Base-by-base conservation (phyloP, 164 flowering plant genomes). In the Euptelea pleiosperma region DNA sequence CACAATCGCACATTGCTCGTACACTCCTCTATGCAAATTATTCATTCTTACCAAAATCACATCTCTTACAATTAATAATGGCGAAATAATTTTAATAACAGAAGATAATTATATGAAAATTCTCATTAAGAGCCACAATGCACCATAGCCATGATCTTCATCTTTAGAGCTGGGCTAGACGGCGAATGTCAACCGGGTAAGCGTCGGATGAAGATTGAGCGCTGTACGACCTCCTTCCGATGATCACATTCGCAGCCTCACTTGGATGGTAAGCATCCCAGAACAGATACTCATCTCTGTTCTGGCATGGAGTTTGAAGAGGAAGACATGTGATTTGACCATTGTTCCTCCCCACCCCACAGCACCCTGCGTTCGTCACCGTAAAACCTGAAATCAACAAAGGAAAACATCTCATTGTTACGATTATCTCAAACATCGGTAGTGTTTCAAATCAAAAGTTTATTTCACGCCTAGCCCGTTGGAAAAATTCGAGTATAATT, bases 201-300 rank as follows among this genome's bases (percentile, higher is more conserved):
- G 86, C 77, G 26, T 86, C 96, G 0, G 81, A 69, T 4, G 81
- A 6, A 16, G 73, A 62, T 46, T 81, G 67, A n/a, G 93, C 87
- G 3, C 73, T 60, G 68, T 79, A 86, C 0, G 86, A 72, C 67
- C 96, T 77, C 48, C 73, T 56, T 1, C 75, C 91, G 0, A 91
- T 55, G 8, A 91, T 36, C 6, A 57, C 29, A 55, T 91, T 87
- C 8, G 83, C 89, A 40, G 84, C 82, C 49, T 82, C 89, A 0
- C 78, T 62, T 5, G 97, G 96, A 62, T 91, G 97, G 40, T 79
- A 91, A 8, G 96, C 93, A 72, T 91, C 97, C 97, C 96, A 88
- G 55, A 84, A 87, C 16, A 86, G n/a, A 44, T 82, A 70, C 43
- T 82, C 73, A 0, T 77, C 55, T 57, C 97, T 76, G 57, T 83